Percentiles rank a stretch among this genome's conserved stretches.
Conservation (phyloP, 2,329 filamentous ascomycete genomes). For the Pestalotiopsis sp. region DNA sequence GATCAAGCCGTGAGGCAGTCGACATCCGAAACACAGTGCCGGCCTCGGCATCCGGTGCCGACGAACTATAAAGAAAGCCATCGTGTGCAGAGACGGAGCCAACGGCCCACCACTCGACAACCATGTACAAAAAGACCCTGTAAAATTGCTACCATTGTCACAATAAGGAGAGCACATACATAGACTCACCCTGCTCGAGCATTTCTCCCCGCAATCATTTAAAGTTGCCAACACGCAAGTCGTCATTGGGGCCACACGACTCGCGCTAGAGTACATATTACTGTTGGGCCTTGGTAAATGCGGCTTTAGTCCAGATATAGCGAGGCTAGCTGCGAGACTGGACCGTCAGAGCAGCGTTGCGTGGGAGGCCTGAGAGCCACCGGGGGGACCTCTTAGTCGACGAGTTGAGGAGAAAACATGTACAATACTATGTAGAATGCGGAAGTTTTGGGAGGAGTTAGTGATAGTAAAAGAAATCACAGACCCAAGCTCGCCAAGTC, state of each 20-base stretch:
- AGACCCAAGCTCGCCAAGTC: too few species aligned
- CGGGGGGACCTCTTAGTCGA: background rate
- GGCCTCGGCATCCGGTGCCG: background rate
- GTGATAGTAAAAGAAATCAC: too few species aligned
- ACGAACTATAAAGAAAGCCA: background rate
- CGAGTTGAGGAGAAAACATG: background rate
- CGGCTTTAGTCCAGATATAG: background rate
- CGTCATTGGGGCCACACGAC: constrained; percentile 1
- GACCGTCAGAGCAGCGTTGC: background rate
- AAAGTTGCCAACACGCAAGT: background rate
- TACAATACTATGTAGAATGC: background rate
- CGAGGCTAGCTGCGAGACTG: background rate
- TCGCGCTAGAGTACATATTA: background rate
- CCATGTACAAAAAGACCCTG: background rate
- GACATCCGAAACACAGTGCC: background rate
- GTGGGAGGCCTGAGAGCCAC: background rate
- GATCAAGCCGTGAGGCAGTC: constrained; percentile 9
- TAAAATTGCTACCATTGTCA: background rate
- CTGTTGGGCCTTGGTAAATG: background rate
- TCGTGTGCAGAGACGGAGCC: background rate
- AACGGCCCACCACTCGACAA: background rate
- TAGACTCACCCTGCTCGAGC: constrained; percentile 3
- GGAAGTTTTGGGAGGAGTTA: background rate
- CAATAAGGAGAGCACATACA: background rate
- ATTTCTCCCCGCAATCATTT: background rate